Conservation (phyloP, 495 filamentous ascomycete genomes). For the Lophiotrema nucula region DNA sequence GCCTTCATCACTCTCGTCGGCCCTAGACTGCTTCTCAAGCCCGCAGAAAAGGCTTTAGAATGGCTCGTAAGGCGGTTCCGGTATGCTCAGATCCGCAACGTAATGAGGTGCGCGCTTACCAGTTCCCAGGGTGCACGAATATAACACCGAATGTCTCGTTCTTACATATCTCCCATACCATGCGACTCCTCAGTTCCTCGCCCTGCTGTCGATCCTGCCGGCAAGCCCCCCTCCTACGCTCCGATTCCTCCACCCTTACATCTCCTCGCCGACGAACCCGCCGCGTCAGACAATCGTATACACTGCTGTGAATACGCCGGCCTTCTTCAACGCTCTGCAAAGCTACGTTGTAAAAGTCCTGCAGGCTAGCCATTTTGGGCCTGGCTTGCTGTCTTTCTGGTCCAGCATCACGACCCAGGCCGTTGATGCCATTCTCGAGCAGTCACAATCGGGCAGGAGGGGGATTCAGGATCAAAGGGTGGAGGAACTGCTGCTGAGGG, state of each 20-base stretch:
- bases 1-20: slow-evolving; percentile 77
- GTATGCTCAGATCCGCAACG: slow-evolving; percentile 49
- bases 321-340: slow-evolving; percentile 70
- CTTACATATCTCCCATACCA: slow-evolving; percentile 92
- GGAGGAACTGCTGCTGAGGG: slow-evolving; percentile 70
- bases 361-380: slow-evolving; percentile 65
- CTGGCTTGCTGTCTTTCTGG: slow-evolving; percentile 82
- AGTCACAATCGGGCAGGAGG: slow-evolving; percentile 66
- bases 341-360: slow-evolving; percentile 70
- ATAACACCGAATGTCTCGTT: slow-evolving; percentile 76
- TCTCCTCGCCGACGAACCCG: slow-evolving; percentile 67
- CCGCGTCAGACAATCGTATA: slow-evolving; percentile 78
- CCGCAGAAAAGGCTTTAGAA: slow-evolving; percentile 85
- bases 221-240: slow-evolving; percentile 68
- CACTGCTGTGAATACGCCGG: slow-evolving; percentile 67
- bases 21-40: slow-evolving; percentile 73
- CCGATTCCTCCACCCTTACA: slow-evolving; percentile 80
- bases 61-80: slow-evolving; percentile 91
- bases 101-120: background rate
- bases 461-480: slow-evolving; percentile 53
- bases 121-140: slow-evolving; percentile 74
- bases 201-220: slow-evolving; percentile 80
- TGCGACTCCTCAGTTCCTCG: slow-evolving; percentile 72
- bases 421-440: slow-evolving; percentile 73
- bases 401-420: slow-evolving; percentile 78